Evolutionary conservation across 2,329 filamentous ascomycete genomes (phyloP), one percentile per base, ranked within the genome.

Genomic region (Chaetomiaceae sp.): DNA sequence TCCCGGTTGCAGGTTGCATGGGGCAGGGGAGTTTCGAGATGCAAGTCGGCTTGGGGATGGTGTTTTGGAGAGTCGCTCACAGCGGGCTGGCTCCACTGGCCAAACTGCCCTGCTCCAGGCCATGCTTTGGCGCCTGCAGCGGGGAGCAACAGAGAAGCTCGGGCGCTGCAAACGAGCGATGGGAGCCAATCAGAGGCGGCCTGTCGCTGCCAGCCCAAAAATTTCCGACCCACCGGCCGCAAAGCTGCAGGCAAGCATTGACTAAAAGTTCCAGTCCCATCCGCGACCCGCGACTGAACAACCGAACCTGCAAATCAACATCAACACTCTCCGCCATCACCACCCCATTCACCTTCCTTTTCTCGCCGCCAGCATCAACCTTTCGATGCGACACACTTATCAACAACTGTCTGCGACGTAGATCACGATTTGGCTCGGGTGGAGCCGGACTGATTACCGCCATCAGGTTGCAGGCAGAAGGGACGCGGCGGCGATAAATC

Each of bases 161-260:
- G 20, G 25, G 47, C 47, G 25, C 6, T 27, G 34, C 40, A 39
- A 45, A 16, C 13, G n/a, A 5, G 19, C 14, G 20, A 17, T 21
- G 12, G 8, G 17, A 41, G 45, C 59, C 59, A 61, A 61, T 61
- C 44, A 58, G 44, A 41, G 31, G 9, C 19, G 53, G 45, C 41
- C 50, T 35, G 38, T 20, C n/a, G 16, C 42, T 31, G 25, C 16
- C 43, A 20, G 31, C 50, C 55, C 44, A 57, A 55, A 61, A 61
- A 59, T 51, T 58, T 60, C 56, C 33, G 46, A 20, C 53, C 23
- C 38, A 38, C 46, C 23, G 34, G 52, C n/a, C n/a, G 40, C 19
- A 30, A 31, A 45, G 31, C n/a, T 31, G 39, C 50, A 48, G 50
- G 33, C 31, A 39, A 53, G 30, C 50, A 52, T 48, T 43, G 16